A percentile compares a stretch with the other conserved stretches of the same genome.
Conservation (phyloP, 2,329 filamentous ascomycete genomes). For the Pyrenophora graminea region DNA sequence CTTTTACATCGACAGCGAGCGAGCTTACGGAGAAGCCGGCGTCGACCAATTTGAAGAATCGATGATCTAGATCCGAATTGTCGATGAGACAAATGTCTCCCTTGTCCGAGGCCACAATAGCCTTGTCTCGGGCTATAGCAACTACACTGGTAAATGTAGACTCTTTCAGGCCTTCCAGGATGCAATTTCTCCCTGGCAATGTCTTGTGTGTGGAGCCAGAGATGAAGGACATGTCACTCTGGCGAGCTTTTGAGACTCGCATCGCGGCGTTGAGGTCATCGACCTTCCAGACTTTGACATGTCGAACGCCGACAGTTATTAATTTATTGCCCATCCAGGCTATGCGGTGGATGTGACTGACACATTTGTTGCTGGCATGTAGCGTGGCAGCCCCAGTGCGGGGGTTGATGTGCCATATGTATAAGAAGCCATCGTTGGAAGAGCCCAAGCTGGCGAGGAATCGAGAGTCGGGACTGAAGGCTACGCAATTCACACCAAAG, state of each 20-base stretch:
- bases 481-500: conserved; percentile 84
- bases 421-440: conserved; percentile 90
- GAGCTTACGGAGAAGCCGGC: conserved; percentile 71
- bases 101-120: conserved; percentile 82
- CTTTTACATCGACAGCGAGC: conserved; percentile 62
- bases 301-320: conserved; percentile 84
- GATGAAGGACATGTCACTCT: conserved; percentile 51
- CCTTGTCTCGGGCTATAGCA: conserved; percentile 71
- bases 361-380: conserved; percentile 89
- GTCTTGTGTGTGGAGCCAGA: conserved; percentile 59
- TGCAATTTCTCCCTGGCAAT: conserved; percentile 81
- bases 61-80: conserved; percentile 72
- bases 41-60: conserved; percentile 67
- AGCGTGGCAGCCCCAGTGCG: conserved; percentile 78
- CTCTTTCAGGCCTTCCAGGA: conserved; percentile 81
- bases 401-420: conserved; percentile 85
- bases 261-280: conserved; percentile 63
- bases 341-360: conserved; percentile 82
- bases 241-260: conserved; percentile 50
- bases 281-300: conserved; percentile 91
- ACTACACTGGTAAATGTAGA: conserved; percentile 81
- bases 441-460: conserved; percentile 88
- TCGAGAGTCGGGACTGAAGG: conserved; percentile 84
- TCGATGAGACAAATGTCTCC: conserved; percentile 90
- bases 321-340: conserved; percentile 85